phyloP scores from a whole-genome alignment of 495 filamentous ascomycete species.

The Aspergillus baeticus region DNA sequence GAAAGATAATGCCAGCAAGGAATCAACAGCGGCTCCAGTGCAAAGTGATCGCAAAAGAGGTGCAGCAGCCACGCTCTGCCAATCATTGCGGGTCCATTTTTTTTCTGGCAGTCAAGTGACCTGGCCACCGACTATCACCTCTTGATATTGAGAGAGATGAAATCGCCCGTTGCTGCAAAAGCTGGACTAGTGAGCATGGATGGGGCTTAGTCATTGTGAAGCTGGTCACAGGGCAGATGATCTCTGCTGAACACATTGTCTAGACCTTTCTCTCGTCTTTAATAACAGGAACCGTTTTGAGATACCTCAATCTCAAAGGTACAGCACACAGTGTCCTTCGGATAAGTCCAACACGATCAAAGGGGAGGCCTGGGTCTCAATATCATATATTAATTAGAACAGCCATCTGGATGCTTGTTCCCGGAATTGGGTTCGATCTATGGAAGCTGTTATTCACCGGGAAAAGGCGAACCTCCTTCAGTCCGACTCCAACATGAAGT shows the following conservation, averaged over 20 bases:
- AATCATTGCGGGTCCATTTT: constrained; percentile 22
- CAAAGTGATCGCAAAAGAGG: constrained; percentile 18
- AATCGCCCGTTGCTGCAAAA: neutral
- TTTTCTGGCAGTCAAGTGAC: constrained; percentile 28
- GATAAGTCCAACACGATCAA: too few relatives aligned
- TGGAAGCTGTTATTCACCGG: constrained; percentile 7
- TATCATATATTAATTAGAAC: neutral
- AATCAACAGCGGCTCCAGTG: constrained; percentile 8
- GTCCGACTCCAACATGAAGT: neutral
- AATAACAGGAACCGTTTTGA: neutral
- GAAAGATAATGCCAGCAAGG: constrained; percentile 5
- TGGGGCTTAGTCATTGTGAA: constrained; percentile 20
- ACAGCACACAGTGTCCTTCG: too few relatives aligned
- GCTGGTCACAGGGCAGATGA: constrained; percentile 28
- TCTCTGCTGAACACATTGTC: constrained; percentile 23
- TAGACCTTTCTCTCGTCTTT: constrained; percentile 17
- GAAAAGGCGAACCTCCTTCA: too few relatives aligned
- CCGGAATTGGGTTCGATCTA: neutral
- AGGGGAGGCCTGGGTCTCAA: too few relatives aligned
- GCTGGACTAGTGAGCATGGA: neutral
- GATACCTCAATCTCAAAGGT: too few relatives aligned
- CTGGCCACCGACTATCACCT: constrained; percentile 13
- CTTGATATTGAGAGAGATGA: neutral
- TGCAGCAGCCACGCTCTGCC: constrained; percentile 11
- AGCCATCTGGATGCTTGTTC: neutral